A percentile compares a stretch with the other conserved stretches of the same genome.
phyloP scores from a whole-genome alignment of 2,329 filamentous ascomycete genomes.

The Aspergillus glaucus region DNA sequence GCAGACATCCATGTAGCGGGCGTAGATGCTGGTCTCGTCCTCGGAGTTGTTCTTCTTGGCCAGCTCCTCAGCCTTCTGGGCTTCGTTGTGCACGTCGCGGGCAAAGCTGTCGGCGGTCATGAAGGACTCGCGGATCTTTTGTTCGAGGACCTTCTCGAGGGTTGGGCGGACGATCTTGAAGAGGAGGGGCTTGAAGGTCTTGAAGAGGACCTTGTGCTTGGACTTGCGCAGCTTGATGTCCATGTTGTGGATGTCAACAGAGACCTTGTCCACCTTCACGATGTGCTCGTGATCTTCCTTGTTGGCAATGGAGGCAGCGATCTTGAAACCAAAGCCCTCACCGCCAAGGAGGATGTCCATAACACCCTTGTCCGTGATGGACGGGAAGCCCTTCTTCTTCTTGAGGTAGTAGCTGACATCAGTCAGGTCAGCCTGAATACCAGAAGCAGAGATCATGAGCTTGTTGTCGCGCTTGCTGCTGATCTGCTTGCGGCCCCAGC shows the following conservation, averaged over 20 bases:
- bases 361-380: slow-evolving; percentile 78
- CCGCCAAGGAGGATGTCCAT: slow-evolving; percentile 84
- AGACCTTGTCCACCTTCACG: slow-evolving; percentile 89
- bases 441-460: slow-evolving; percentile 76
- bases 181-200: slow-evolving; percentile 77
- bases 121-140: slow-evolving; percentile 79
- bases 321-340: slow-evolving; percentile 82
- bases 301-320: slow-evolving; percentile 77
- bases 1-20: slow-evolving; percentile 69
- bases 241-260: slow-evolving; percentile 73
- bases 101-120: slow-evolving; percentile 65
- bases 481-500: slow-evolving; percentile 86
- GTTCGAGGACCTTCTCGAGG: slow-evolving; percentile 81
- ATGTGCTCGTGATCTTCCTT: slow-evolving; percentile 71
- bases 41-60: slow-evolving; percentile 59
- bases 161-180: slow-evolving; percentile 77
- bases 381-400: slow-evolving; percentile 88
- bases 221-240: slow-evolving; percentile 90
- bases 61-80: slow-evolving; percentile 63
- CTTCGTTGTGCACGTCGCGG: slow-evolving; percentile 76
- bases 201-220: slow-evolving; percentile 87
- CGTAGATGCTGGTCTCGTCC: slow-evolving; percentile 74
- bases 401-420: slow-evolving; percentile 94
- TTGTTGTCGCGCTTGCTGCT: slow-evolving; percentile 76
- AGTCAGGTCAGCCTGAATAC: slow-evolving; percentile 83